Conservation (phyloP, 768 basidiomycete genomes). For the Pholiota microspora region DNA sequence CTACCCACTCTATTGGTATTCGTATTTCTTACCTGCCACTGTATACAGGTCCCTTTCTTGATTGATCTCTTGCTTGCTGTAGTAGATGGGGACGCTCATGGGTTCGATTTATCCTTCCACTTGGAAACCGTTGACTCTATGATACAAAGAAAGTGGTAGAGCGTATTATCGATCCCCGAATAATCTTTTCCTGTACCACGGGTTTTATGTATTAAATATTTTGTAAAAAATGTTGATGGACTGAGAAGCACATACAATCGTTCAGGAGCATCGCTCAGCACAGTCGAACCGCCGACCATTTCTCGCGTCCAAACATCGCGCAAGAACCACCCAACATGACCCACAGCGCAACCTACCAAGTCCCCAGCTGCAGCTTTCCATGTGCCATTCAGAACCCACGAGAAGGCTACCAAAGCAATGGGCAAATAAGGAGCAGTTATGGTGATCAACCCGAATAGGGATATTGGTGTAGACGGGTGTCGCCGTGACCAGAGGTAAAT, state of each 20-base stretch:
- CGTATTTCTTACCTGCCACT: not conserved
- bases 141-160: not conserved
- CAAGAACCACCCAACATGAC: constrained; percentile 83
- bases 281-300: constrained; percentile 72
- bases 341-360: constrained; percentile 82
- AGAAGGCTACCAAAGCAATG: constrained; percentile 84
- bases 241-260: constrained; percentile 51
- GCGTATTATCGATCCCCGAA: constrained; percentile 37
- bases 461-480: constrained; percentile 94
- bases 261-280: constrained; percentile 72
- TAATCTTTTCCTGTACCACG: constrained; percentile 50
- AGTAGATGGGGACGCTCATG: not conserved
- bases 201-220: not conserved
- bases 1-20: not conserved
- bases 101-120: not conserved
- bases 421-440: constrained; percentile 97
- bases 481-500: constrained; percentile 97
- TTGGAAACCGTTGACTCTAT: not conserved
- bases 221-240: constrained; percentile 4
- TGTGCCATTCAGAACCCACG: constrained; percentile 79
- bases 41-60: not conserved
- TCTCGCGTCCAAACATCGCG: constrained; percentile 87
- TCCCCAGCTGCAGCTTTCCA: constrained; percentile 84
- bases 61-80: not conserved
- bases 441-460: constrained; percentile 91